Evolutionary conservation across 208 protist genomes (phyloP), one percentile per base, ranked within the genome.

Genomic region (Borovskyia barvae): DNA sequence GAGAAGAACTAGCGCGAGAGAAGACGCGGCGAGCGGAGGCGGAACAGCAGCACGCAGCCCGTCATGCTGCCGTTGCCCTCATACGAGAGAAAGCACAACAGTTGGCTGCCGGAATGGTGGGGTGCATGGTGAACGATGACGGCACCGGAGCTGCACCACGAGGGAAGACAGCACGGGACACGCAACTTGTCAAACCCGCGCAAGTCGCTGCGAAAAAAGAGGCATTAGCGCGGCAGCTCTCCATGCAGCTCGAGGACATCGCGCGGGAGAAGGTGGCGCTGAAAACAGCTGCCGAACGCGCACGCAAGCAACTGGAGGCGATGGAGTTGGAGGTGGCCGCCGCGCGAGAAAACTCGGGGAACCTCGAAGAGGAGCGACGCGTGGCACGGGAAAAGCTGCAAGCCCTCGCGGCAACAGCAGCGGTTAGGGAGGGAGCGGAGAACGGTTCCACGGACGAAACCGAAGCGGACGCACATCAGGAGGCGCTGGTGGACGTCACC

Each of bases 321-420:
- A 26, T 54, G 30, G 41, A 57, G 37, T 28, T 30, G 36, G 42
- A 49, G 17, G 42, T 56, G 41, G 2, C 12, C n/a, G 28, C 47
- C 11, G 25, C 54, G 2, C 15, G 49, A 20, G 41, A 9, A 12
- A 25, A 30, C 15, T 24, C 37, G 15, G 40, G 25, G 40, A 2
- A 46, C 19, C 41, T 50, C 24, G 49, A 54, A 24, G 32, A 22
- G 1, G 33, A 17, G 20, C 49, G 49, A 14, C 49, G 33, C 14
- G 15, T 20, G 12, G 14, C 25, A 35, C 6, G 24, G 22, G 30
- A 46, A 49, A 30, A 55, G 33, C 11, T 66, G 5, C 26, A 66
- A 12, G 35, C 26, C 8, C 8, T 20, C 14, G 15, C 28, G 29
- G 8, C 25, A 22, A 25, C 20, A n/a, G n/a, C n/a, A n/a, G n/a